Conservation (phyloP, 164 flowering plant species). For the Sextonia rubra region DNA sequence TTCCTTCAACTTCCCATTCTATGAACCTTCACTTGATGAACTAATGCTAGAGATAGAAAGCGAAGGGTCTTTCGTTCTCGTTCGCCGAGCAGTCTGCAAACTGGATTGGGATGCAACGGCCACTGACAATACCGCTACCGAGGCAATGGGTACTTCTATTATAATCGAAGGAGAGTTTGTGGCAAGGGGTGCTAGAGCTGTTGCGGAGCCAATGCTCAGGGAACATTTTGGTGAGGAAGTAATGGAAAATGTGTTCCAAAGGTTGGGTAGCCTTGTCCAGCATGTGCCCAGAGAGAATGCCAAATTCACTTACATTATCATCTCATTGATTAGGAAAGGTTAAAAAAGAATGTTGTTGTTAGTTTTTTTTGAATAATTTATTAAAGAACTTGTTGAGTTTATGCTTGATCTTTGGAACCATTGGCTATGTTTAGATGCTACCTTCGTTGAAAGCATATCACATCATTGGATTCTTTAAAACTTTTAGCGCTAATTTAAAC, state of each 20-base stretch:
- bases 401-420: too few relatives aligned
- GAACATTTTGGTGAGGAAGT: conserved; percentile 36
- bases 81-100: conserved; percentile 23
- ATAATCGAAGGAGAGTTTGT: conserved; percentile 19
- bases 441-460: too few relatives aligned
- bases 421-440: too few relatives aligned
- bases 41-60: conserved; percentile 26
- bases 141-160: not conserved
- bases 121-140: not conserved
- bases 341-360: not conserved
- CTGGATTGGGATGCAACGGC: conserved; percentile 38
- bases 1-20: conserved; percentile 43
- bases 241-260: conserved; percentile 40
- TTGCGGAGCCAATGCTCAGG: conserved; percentile 45
- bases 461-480: too few relatives aligned
- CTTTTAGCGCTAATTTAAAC: too few relatives aligned
- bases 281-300: conserved; percentile 16
- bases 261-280: conserved; percentile 23
- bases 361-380: too few relatives aligned
- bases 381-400: too few relatives aligned
- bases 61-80: conserved; percentile 44
- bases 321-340: conserved; percentile 29
- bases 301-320: conserved; percentile 23
- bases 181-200: conserved; percentile 42
- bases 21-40: conserved; percentile 42